These are phyloP conservation scores for Shiraia bambusicola DNA, from an alignment of 2,329 filamentous ascomycete species.

Conservation along the genomic window DNA sequence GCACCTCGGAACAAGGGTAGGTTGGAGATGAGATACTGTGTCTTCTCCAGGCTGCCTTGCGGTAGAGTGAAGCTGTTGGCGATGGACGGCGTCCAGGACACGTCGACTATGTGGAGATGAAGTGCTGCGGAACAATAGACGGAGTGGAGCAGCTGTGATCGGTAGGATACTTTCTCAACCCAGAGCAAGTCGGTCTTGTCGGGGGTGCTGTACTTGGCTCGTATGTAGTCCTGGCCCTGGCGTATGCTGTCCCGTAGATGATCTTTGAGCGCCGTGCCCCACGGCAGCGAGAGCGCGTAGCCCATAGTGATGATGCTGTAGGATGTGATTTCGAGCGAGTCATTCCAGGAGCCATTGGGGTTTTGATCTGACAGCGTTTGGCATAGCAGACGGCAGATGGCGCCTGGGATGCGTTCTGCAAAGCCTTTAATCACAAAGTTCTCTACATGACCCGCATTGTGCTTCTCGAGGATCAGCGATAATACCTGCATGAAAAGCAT, in stretches of 20 bases:
- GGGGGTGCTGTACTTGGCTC: not conserved
- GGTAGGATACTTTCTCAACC: constrained; percentile 30
- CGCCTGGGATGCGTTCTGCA: not conserved
- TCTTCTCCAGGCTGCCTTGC: not conserved
- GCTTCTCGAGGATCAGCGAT: not conserved
- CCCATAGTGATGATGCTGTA: constrained; percentile 5
- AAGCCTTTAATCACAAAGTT: not conserved
- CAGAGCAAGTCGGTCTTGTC: constrained; percentile 12
- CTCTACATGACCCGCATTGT: not conserved
- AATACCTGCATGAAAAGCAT: constrained; percentile 11
- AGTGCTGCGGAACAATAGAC: constrained; percentile 32
- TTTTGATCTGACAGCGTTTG: constrained; percentile 4
- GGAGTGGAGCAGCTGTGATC: constrained; percentile 11
- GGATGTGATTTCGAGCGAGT: constrained; percentile 2
- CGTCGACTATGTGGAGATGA: constrained; percentile 1
- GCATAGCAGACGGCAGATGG: not conserved
- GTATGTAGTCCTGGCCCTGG: not conserved
- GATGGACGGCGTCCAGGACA: not conserved
- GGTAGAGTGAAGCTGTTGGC: not conserved
- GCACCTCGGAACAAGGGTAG: not conserved
- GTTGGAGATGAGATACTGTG: constrained; percentile 1
- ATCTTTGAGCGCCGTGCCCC: not conserved
- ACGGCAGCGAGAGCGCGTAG: not conserved
- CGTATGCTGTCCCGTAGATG: not conserved
- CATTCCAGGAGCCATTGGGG: constrained; percentile 10